These are phyloP conservation scores for Pinus tabuliformis DNA, from an alignment of 75 land plant species.

Conservation along the genomic window DNA sequence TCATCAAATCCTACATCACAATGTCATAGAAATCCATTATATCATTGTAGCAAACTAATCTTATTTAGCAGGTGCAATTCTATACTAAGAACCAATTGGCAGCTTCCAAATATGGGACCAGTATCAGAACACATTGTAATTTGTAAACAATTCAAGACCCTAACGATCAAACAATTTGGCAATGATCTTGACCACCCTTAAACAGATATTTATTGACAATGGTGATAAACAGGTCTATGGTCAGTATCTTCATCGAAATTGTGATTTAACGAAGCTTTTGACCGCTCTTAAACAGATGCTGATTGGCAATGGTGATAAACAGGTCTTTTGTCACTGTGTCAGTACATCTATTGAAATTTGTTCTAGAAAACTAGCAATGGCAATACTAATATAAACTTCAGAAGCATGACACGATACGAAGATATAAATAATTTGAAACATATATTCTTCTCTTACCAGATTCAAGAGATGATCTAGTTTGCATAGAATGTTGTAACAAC, in stretches of 20 bases:
- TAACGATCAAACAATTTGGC: not conserved
- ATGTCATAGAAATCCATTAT: not conserved
- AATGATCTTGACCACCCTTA: no score
- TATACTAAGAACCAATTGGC: not conserved
- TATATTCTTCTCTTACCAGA: not conserved
- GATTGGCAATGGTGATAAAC: no score
- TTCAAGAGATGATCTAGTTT: not conserved
- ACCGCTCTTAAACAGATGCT: no score
- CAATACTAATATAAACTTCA: not conserved
- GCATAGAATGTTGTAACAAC: no score
- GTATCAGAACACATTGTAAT: not conserved
- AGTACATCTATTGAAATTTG: no score
- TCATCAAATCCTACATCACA: conserved; percentile 33
- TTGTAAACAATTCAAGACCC: not conserved
- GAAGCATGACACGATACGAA: not conserved
- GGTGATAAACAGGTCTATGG: no score
- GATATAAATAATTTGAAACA: not conserved
- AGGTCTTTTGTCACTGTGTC: no score
- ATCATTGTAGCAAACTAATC: not conserved
- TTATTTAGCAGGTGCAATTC: not conserved
- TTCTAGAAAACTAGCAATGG: no score
- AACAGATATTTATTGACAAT: no score
- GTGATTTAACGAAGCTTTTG: no score
- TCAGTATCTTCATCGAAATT: no score
- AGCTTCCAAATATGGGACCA: not conserved